Evolutionary conservation across 202 grass and related monocot genomes (phyloP).

Genomic region (Tripidium arundinaceum): DNA sequence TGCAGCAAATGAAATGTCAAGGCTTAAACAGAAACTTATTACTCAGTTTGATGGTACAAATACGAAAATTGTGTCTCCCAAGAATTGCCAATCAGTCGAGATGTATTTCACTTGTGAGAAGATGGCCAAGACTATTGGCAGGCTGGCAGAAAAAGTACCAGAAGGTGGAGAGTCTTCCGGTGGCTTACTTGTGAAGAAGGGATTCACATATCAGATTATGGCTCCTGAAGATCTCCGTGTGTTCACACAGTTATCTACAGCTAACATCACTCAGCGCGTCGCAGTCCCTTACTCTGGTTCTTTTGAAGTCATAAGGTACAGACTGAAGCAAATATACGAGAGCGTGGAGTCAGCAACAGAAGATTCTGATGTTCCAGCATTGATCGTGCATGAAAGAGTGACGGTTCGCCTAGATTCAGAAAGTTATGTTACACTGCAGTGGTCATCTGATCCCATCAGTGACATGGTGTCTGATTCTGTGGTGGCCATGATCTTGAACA

Average conservation of each 20-base stretch:
- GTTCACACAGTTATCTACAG: conserved; percentile 75
- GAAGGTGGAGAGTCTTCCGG: conserved; percentile 51
- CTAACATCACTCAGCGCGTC: conserved; percentile 79
- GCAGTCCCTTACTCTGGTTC: conserved; percentile 74
- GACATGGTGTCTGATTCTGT: conserved; percentile 98
- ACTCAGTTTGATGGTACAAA: conserved; percentile 73
- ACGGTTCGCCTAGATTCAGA: conserved; percentile 71
- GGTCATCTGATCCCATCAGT: conserved; percentile 81
- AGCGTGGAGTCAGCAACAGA: conserved; percentile 55
- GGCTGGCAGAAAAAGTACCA: conserved; percentile 66
- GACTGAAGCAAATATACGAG: conserved; percentile 87
- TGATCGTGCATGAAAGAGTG: conserved; percentile 69
- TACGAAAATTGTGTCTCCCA: conserved; percentile 77
- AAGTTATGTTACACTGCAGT: conserved; percentile 73
- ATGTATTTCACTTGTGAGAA: conserved; percentile 94
- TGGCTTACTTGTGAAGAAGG: conserved; percentile 93
- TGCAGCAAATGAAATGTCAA: conserved; percentile 89
- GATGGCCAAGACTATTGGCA: conserved; percentile 91
- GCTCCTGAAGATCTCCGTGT: conserved; percentile 91
- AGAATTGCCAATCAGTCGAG: conserved; percentile 90
- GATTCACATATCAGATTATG: conserved; percentile 97
- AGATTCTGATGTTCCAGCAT: conserved; percentile 61
- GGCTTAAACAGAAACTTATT: conserved; percentile 88
- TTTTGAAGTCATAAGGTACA: conserved; percentile 86
- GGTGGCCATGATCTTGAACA: conserved; percentile 81